Evolutionary conservation across 1,284 basidiomycete genomes (phyloP), one percentile per base, ranked within the genome.

Genomic region (Microbotryum silenes-acaulis): DNA sequence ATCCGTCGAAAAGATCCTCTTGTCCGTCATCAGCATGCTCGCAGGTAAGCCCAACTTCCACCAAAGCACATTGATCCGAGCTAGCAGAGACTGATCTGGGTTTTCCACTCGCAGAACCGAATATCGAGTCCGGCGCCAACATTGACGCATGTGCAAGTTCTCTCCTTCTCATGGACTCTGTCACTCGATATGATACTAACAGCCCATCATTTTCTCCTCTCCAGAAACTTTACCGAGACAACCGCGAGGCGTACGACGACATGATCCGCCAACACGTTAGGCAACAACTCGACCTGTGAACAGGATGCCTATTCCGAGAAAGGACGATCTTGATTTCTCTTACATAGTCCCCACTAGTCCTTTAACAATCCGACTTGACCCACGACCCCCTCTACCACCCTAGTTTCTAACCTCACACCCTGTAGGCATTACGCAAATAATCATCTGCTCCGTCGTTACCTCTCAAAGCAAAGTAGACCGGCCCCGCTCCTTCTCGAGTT

Each of bases 1-100:
- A 77, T 89, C 87, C 72, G 91, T 98, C 50, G 90, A 98, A 78
- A 97, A 96, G 75, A 96, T 98, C 64, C 66, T 78, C 33, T 67
- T 98, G 7, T 92, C 89, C 70, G 94, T 98, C 23, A 86, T 98
- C 69, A 94, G 90, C 59, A 97, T 99, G 94, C 83, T 99, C n/a
- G 93, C 96, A 68, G 88, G 89, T 88, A 68, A 66, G 64, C 25
- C 25, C 14, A 21, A 10, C 1, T 31, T 9, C 9, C 31, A 8
- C 9, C 10, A 55, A n/a, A 18, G 20, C 21, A 6, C 33, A 9
- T 23, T 8, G 52, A 54, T 18, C 8, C 52, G 16, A 10, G 33
- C 25, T 27, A 16, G 8, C 20, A 47, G 14, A 12, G 23, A 18
- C 31, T 29, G 7, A 27, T 27, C 31, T 9, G 18, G 25, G 42